phyloP scores from a whole-genome alignment of 2,329 filamentous ascomycete genomes.

The Raffaelea arxii region DNA sequence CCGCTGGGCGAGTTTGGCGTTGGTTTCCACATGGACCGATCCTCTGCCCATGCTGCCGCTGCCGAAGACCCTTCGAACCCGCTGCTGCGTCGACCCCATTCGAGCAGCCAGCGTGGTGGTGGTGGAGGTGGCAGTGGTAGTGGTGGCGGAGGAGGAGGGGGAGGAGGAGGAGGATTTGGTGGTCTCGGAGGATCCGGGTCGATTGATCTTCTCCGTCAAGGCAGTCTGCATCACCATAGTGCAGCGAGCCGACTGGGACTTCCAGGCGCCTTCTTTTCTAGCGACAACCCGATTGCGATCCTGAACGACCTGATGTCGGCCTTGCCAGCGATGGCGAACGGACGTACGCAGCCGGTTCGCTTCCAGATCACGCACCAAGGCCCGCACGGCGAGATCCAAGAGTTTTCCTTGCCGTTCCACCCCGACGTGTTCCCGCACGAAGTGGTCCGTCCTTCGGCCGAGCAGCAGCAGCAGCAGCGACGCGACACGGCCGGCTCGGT shows the following conservation, averaged over 20 bases:
- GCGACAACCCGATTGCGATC: constrained; percentile 33
- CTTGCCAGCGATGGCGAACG: constrained; percentile 22
- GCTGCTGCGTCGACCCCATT: constrained; percentile 73
- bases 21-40: constrained; percentile 43
- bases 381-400: constrained; percentile 39
- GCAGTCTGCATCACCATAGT: no score
- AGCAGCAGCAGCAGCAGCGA: neutral
- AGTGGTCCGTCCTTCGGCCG: neutral
- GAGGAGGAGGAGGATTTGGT: no score
- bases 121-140: no score
- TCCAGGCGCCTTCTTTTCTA: constrained; percentile 33
- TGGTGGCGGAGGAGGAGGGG: no score
- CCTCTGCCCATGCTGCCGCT: constrained; percentile 40
- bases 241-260: constrained; percentile 43
- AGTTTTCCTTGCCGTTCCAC: constrained; percentile 34
- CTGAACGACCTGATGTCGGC: constrained; percentile 47
- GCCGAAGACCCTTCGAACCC: constrained; percentile 81
- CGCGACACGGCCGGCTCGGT: constrained; percentile 12
- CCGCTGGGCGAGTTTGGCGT: constrained; percentile 42
- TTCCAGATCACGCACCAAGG: constrained; percentile 46
- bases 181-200: no score
- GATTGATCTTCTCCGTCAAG: no score
- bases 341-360: constrained; percentile 44
- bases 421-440: neutral
- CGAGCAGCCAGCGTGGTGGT: no score